Percentiles rank a stretch among this genome's conserved stretches.
Conservation (phyloP, 805 yeast genomes). For the Metschnikowia corniflorae region DNA sequence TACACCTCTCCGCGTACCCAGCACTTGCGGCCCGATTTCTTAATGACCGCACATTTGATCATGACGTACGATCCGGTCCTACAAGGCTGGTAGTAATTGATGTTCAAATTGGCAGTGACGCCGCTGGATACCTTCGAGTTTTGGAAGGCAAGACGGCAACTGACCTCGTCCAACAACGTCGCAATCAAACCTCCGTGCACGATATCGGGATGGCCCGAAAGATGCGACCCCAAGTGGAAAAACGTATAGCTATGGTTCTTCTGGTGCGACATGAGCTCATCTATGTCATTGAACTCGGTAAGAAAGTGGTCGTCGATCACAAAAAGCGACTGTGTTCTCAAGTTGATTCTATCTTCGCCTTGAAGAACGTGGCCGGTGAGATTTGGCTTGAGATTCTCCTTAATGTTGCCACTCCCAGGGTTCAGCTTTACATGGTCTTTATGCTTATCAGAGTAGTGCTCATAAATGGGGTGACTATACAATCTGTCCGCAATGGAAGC, state of each 20-base stretch:
- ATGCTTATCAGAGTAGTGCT: constrained; percentile 12
- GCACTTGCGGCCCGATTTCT: constrained; percentile 38
- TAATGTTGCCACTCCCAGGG: constrained; percentile 15
- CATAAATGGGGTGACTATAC: constrained; percentile 13
- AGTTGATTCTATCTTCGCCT: constrained; percentile 34
- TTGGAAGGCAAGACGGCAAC: constrained; percentile 42
- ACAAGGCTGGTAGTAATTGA: constrained; percentile 38
- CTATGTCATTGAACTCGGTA: constrained; percentile 23
- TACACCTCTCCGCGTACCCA: constrained; percentile 36
- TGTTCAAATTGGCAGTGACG: constrained; percentile 43
- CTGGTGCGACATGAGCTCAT: constrained; percentile 10
- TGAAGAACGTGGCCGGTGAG: constrained; percentile 35
- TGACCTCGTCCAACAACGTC: constrained; percentile 40
- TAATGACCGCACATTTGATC: constrained; percentile 31
- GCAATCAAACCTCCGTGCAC: constrained; percentile 45
- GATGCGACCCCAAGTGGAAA: constrained; percentile 35
- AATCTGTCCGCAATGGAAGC: constrained; percentile 7
- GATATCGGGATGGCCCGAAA: constrained; percentile 39
- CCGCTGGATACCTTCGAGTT: constrained; percentile 38
- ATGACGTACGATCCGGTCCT: constrained; percentile 29
- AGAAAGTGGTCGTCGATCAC: constrained; percentile 33
- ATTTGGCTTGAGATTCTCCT: constrained; percentile 31
- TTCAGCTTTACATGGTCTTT: constrained; percentile 12
- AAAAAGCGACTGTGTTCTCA: constrained; percentile 31
- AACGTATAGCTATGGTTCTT: constrained; percentile 36